phyloP scores from a whole-genome alignment of 495 filamentous ascomycete genomes.

The Hyaloscypha hepaticicola region DNA sequence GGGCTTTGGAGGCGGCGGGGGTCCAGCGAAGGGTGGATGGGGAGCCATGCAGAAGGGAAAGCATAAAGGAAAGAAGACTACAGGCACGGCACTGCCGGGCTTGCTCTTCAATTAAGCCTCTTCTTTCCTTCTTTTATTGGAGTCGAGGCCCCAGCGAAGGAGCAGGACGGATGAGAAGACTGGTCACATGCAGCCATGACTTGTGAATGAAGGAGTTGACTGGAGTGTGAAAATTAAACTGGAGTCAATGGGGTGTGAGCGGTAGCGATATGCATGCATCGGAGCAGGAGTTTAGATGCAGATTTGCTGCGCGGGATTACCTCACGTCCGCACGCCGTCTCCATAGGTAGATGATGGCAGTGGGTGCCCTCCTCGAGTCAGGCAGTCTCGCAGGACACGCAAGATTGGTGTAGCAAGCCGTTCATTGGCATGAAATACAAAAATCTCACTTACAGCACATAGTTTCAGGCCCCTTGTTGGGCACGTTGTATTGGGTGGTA shows the following conservation, averaged over 20 bases:
- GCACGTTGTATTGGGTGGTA: background rate
- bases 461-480: background rate
- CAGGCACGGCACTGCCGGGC: background rate
- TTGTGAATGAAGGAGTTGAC: slow-evolving; percentile 18
- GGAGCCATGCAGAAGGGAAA: background rate
- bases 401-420: background rate
- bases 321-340: background rate
- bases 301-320: background rate
- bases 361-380: background rate
- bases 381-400: background rate
- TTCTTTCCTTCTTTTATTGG: slow-evolving; percentile 5
- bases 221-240: background rate
- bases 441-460: background rate
- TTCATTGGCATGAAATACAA: background rate
- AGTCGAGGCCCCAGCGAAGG: background rate
- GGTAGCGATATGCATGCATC: slow-evolving; percentile 12
- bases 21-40: background rate
- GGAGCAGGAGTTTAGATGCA: slow-evolving; percentile 13
- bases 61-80: slow-evolving; percentile 11
- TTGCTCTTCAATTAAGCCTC: background rate
- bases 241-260: background rate
- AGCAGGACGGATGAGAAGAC: background rate
- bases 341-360: background rate
- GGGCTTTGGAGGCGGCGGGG: background rate
- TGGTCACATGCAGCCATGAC: slow-evolving; percentile 23